These are phyloP conservation scores for Miamiensis avidus DNA, from an alignment of 169 alveolate genomes.

Conservation along the genomic window DNA sequence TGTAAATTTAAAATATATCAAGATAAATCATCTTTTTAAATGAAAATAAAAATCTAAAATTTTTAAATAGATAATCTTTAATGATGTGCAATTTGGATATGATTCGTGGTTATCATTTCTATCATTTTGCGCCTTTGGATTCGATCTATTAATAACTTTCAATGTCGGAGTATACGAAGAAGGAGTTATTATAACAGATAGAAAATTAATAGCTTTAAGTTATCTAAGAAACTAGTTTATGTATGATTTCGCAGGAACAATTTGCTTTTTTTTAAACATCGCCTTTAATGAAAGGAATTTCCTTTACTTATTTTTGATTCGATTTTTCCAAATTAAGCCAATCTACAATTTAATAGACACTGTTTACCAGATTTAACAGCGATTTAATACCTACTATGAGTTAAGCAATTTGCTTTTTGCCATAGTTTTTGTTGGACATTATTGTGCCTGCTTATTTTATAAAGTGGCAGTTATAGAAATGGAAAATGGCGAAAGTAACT, in stretches of 20 bases:
- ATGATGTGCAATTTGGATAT: too few species aligned
- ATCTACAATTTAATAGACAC: not conserved
- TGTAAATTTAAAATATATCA: too few species aligned
- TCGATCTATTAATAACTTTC: not conserved
- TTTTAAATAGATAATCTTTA: too few species aligned
- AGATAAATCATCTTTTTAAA: too few species aligned
- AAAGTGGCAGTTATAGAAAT: not conserved
- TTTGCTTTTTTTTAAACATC: not conserved
- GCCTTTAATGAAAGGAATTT: not conserved
- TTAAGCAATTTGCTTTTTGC: not conserved
- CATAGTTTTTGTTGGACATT: not conserved
- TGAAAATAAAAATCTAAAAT: too few species aligned
- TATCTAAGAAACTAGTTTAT: not conserved
- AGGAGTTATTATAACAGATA: not conserved
- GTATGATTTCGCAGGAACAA: not conserved
- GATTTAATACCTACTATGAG: slow-evolving; percentile 6
- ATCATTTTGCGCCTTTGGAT: too few species aligned
- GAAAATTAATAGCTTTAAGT: not conserved
- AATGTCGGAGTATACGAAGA: slow-evolving; percentile 1
- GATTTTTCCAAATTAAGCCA: not conserved
- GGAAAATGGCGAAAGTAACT: too few species aligned
- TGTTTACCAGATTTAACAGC: not conserved
- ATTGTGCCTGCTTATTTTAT: slow-evolving; percentile 2
- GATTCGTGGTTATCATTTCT: too few species aligned
- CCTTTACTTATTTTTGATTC: not conserved